Evolutionary conservation across 2,329 filamentous ascomycete species (phyloP).

Genomic region (Ceratocystis variospora): DNA sequence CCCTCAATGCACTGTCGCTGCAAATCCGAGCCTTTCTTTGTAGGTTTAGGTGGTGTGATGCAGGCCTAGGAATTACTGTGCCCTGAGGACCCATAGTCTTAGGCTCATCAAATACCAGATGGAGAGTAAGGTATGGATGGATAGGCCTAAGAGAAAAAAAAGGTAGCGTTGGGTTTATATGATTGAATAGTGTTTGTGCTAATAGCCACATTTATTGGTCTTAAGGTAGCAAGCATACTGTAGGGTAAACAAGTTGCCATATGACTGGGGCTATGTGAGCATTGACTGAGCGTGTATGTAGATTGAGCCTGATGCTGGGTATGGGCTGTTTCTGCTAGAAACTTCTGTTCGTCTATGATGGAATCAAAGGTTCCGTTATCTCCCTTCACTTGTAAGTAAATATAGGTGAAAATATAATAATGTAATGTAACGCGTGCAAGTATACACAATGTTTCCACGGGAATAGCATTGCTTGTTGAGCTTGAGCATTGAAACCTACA

Average conservation of each 20-base stretch:
- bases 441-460: background rate
- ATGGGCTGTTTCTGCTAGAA: background rate
- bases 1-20: background rate
- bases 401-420: background rate
- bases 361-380: too few relatives aligned
- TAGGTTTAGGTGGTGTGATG: constrained; percentile 1
- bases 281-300: background rate
- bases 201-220: background rate
- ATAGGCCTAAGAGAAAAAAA: background rate
- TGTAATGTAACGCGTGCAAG: background rate
- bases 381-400: too few relatives aligned
- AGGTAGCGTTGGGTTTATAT: background rate
- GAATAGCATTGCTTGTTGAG: background rate
- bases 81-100: constrained; percentile 2
- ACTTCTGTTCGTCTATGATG: too few relatives aligned
- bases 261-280: background rate
- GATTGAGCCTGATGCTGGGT: background rate
- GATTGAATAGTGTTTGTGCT: background rate
- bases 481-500: background rate
- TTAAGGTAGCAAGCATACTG: background rate
- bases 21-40: background rate
- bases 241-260: background rate
- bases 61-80: background rate
- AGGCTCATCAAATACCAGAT: background rate
- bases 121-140: background rate